phyloP scores from a whole-genome alignment of 2,329 filamentous ascomycete species.

The Alternaria dauci region DNA sequence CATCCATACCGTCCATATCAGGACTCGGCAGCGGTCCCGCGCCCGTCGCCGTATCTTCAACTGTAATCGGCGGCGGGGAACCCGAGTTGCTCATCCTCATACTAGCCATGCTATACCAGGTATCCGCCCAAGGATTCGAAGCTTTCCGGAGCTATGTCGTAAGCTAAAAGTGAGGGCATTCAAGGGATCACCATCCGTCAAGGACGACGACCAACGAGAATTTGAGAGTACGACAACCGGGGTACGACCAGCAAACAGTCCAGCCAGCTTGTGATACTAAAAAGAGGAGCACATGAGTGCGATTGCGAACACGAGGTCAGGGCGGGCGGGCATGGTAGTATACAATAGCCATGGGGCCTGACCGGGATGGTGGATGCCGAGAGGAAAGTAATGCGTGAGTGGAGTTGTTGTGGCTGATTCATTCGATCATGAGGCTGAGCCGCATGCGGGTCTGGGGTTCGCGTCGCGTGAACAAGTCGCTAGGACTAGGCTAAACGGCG shows the following conservation, averaged over 20 bases:
- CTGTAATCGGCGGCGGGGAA: conserved; percentile 45
- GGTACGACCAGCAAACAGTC: conserved; percentile 4
- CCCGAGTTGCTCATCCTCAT: conserved; percentile 17
- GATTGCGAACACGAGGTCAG: not conserved
- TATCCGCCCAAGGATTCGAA: not conserved
- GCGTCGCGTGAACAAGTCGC: conserved; percentile 1
- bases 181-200: conserved; percentile 7
- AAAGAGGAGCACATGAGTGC: not conserved
- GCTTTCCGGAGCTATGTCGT: conserved; percentile 4
- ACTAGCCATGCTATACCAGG: conserved; percentile 11
- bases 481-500: conserved; percentile 5
- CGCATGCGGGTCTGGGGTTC: not conserved
- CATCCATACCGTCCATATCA: conserved; percentile 25
- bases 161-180: not conserved
- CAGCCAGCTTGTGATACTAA: not conserved
- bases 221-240: conserved; percentile 3
- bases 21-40: conserved; percentile 33
- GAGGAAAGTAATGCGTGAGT: not conserved
- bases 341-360: conserved; percentile 6
- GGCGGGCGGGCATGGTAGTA: not conserved
- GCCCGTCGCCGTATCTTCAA: conserved; percentile 45
- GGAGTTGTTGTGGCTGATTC: conserved; percentile 14
- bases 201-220: not conserved
- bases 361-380: conserved; percentile 3
- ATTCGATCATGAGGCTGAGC: conserved; percentile 19